A percentile compares a stretch with the other conserved stretches of the same genome.
These are phyloP conservation scores for Claviceps lovelessii DNA, from an alignment of 2,329 filamentous ascomycete genomes.

Conservation along the genomic window DNA sequence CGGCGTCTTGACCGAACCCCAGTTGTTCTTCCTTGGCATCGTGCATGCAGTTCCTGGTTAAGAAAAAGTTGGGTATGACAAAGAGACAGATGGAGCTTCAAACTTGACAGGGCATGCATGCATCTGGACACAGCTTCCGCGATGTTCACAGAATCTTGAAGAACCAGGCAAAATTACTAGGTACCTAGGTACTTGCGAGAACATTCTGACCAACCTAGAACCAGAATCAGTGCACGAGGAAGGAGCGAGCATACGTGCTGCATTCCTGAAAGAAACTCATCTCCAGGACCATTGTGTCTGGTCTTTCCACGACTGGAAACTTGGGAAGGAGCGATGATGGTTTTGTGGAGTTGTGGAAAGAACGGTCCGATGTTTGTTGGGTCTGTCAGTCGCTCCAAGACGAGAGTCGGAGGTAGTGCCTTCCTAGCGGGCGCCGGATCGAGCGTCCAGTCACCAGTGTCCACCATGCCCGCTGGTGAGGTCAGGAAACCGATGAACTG, in stretches of 20 bases:
- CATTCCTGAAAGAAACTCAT: neutral
- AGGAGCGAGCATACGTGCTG: neutral
- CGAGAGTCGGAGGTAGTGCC: no score
- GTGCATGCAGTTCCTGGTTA: neutral
- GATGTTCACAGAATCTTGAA: neutral
- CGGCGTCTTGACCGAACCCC: constrained; percentile 1
- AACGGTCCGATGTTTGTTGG: neutral
- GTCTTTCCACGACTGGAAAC: neutral
- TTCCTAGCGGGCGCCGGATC: no score
- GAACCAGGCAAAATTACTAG: neutral
- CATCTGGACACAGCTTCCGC: neutral
- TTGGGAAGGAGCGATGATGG: neutral
- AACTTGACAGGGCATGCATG: neutral
- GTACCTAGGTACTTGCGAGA: no score
- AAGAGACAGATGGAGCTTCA: neutral
- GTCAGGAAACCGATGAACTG: no score
- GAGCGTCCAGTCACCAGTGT: no score
- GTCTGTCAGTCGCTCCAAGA: no score
- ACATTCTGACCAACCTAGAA: neutral
- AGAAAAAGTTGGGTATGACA: no score
- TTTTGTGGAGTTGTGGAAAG: neutral
- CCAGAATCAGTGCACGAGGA: neutral
- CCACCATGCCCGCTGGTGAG: no score
- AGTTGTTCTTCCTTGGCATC: neutral
- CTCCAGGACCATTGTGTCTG: neutral